Conservation (phyloP, 2,329 filamentous ascomycete species). For the Tolypocladium ophioglossoides region DNA sequence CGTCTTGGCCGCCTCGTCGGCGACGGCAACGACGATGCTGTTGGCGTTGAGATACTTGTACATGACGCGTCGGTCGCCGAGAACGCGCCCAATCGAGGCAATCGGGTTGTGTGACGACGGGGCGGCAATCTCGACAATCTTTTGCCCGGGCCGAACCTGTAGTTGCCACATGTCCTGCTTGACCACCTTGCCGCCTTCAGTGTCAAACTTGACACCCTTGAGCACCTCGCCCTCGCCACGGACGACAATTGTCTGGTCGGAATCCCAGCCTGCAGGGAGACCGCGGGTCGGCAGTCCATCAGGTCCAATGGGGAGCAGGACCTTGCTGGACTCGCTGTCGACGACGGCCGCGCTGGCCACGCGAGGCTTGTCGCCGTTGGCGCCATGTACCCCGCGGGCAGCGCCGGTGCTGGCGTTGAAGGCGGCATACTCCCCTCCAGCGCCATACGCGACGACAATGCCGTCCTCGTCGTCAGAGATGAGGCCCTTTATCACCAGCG, state of each 20-base stretch:
- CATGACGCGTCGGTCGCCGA: constrained; percentile 83
- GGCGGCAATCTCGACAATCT: constrained; percentile 56
- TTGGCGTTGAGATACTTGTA: constrained; percentile 98
- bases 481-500: constrained; percentile 60
- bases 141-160: constrained; percentile 51
- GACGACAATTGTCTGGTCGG: constrained; percentile 44
- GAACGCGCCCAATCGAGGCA: constrained; percentile 87
- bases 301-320: constrained; percentile 41
- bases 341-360: constrained; percentile 37
- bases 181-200: constrained; percentile 27
- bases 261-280: constrained; percentile 33
- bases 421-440: constrained; percentile 51
- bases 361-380: constrained; percentile 1
- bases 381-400: constrained; percentile 28
- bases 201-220: constrained; percentile 43
- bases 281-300: constrained; percentile 36
- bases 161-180: constrained; percentile 62
- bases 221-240: constrained; percentile 37
- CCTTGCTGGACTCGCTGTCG: constrained; percentile 39
- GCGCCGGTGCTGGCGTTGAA: constrained; percentile 43
- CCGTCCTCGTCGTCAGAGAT: constrained; percentile 47
- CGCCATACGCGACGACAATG: constrained; percentile 45
- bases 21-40: constrained; percentile 62
- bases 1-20: constrained; percentile 44
- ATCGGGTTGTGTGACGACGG: constrained; percentile 72